Percentiles rank a stretch among this genome's conserved stretches.
Evolutionary conservation across 2,329 filamentous ascomycete genomes (phyloP).

Genomic region (Aureobasidium melanogenum): DNA sequence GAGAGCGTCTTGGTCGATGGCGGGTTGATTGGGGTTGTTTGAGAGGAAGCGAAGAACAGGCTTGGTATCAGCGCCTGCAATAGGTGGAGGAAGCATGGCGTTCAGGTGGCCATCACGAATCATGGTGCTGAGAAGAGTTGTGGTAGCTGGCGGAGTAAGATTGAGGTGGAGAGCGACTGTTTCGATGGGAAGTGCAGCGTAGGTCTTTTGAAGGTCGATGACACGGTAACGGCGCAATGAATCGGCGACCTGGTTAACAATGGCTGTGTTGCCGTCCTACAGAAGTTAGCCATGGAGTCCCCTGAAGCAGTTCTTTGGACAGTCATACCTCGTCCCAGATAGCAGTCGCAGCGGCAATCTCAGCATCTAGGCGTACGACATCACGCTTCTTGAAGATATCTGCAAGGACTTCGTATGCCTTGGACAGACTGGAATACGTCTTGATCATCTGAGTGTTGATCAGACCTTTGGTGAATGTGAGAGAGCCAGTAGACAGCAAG

Average conservation of each 20-base stretch:
- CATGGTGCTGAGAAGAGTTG: conserved; percentile 45
- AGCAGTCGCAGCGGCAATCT: conserved; percentile 50
- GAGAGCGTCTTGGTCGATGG: conserved; percentile 23
- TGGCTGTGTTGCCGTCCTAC: conserved; percentile 52
- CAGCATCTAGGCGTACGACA: conserved; percentile 52
- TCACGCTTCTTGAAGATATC: conserved; percentile 56
- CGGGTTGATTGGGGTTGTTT: conserved; percentile 4
- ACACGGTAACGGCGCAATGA: conserved; percentile 72
- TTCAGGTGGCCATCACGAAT: conserved; percentile 43
- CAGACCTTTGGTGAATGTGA: conserved; percentile 47
- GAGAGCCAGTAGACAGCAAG: conserved; percentile 60
- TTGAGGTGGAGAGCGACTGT: conserved; percentile 45
- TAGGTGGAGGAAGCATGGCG: conserved; percentile 40
- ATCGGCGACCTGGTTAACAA: conserved; percentile 60
- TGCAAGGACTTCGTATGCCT: conserved; percentile 63
- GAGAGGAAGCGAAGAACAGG: conserved; percentile 47
- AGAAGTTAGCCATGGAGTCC: background rate
- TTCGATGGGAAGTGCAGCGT: conserved; percentile 51
- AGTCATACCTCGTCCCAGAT: conserved; percentile 43
- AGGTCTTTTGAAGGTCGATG: conserved; percentile 62
- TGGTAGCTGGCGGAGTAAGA: conserved; percentile 41
- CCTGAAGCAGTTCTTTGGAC: background rate
- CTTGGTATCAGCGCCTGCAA: conserved; percentile 20
- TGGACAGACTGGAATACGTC: conserved; percentile 50
- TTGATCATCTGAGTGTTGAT: conserved; percentile 47